Evolutionary conservation across 139 green algal species (phyloP).

Genomic region (Axilococcus clingmanii): DNA sequence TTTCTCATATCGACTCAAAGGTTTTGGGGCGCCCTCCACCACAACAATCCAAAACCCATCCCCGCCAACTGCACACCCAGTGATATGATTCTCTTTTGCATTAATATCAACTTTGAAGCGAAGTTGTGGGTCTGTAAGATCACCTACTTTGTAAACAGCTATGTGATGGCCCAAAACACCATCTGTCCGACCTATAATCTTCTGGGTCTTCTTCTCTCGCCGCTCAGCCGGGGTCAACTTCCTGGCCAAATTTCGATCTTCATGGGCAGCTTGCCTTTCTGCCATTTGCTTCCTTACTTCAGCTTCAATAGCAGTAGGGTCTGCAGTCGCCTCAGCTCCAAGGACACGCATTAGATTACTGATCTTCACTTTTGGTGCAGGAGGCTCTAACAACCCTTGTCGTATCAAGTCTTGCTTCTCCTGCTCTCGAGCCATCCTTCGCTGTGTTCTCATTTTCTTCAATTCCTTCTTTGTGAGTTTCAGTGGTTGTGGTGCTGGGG

Average conservation of each 20-base stretch:
- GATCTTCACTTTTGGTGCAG: slow-evolving; percentile 94
- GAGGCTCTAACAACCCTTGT: slow-evolving; percentile 84
- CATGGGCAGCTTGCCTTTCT: slow-evolving; percentile 78
- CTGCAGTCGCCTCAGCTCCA: slow-evolving; percentile 68
- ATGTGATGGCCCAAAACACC: slow-evolving; percentile 22
- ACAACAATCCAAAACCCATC: slow-evolving; percentile 62
- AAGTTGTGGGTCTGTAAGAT: slow-evolving; percentile 49
- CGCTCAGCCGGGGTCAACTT: slow-evolving; percentile 89
- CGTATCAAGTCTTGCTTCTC: slow-evolving; percentile 96
- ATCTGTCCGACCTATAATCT: slow-evolving; percentile 66
- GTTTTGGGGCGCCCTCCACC: slow-evolving; percentile 71
- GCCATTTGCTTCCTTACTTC: slow-evolving; percentile 78
- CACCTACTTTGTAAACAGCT: slow-evolving; percentile 32
- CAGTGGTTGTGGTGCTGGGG: slow-evolving; percentile 65
- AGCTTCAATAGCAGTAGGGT: slow-evolving; percentile 88
- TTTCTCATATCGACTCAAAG: slow-evolving; percentile 70
- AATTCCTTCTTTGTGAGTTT: slow-evolving; percentile 77
- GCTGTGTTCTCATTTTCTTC: slow-evolving; percentile 95
- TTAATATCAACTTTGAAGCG: slow-evolving; percentile 92
- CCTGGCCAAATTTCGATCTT: slow-evolving; percentile 88
- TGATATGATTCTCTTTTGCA: slow-evolving; percentile 57
- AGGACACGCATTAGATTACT: slow-evolving; percentile 93
- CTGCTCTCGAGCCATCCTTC: slow-evolving; percentile 79
- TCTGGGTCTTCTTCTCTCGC: slow-evolving; percentile 87
- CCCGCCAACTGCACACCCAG: slow-evolving; percentile 9